Conservation (phyloP, 2,329 filamentous ascomycete species). For the Apiospora aurea region DNA sequence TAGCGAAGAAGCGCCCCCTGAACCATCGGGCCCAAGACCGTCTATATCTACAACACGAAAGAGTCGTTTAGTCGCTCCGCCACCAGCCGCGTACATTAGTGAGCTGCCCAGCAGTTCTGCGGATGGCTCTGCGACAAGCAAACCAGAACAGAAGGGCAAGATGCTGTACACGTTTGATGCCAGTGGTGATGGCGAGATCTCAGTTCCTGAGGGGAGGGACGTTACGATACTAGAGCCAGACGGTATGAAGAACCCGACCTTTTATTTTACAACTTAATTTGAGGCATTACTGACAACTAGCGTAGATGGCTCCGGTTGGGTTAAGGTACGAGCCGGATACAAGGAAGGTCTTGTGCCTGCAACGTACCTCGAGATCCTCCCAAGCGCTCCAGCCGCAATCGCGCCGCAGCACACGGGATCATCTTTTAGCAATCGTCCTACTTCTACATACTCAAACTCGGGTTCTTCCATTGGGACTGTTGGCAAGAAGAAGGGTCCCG, state of each 20-base stretch:
- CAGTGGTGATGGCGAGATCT: conserved; percentile 80
- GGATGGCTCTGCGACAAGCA: conserved; percentile 48
- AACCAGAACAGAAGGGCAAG: conserved; percentile 73
- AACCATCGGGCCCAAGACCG: conserved; percentile 54
- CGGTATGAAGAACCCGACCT: conserved; percentile 65
- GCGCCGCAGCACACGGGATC: conserved; percentile 54
- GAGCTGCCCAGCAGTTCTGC: conserved; percentile 63
- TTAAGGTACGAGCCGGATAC: conserved; percentile 77
- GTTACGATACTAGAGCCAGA: conserved; percentile 84
- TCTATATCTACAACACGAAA: conserved; percentile 59
- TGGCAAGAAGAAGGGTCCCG: conserved; percentile 85
- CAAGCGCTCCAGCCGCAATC: conserved; percentile 53
- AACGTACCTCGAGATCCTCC: conserved; percentile 77
- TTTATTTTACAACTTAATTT: conserved; percentile 19
- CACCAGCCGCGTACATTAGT: conserved; percentile 80
- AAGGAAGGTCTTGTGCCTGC: conserved; percentile 88
- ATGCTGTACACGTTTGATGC: conserved; percentile 92
- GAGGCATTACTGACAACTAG: conserved; percentile 40
- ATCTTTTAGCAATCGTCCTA: conserved; percentile 62
- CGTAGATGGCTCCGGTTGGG: conserved; percentile 89
- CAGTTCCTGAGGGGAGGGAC: conserved; percentile 79
- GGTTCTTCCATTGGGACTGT: conserved; percentile 67
- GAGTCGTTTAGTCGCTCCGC: conserved; percentile 84
- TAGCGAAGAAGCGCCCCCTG: conserved; percentile 56
- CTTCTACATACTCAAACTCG: conserved; percentile 81